Conservation (phyloP, 768 basidiomycete genomes). For the Boletus reticuloceps region DNA sequence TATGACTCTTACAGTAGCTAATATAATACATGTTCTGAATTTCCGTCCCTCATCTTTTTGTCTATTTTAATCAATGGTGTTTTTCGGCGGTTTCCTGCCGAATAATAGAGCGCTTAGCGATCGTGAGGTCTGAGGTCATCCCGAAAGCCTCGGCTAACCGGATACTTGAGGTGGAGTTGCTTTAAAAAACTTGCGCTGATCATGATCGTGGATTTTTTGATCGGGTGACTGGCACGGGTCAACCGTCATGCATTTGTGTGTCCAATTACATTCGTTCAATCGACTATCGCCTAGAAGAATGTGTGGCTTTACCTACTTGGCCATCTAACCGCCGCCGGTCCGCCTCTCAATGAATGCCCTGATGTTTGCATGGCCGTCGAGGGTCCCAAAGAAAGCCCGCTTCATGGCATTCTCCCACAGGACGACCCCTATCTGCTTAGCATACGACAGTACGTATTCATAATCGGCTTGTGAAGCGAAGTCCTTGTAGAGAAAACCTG, state of each 20-base stretch:
- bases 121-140: constrained; percentile 15
- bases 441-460: constrained; percentile 82
- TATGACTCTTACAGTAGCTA: constrained; percentile 11
- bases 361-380: constrained; percentile 77
- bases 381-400: constrained; percentile 79
- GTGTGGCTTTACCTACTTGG: neutral
- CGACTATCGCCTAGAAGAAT: constrained; percentile 5
- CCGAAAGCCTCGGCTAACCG: constrained; percentile 9
- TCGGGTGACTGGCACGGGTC: neutral
- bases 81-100: constrained; percentile 1
- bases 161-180: neutral
- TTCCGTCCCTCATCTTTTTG: neutral
- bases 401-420: constrained; percentile 76
- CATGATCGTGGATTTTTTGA: constrained; percentile 5
- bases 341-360: constrained; percentile 77
- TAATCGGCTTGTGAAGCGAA: constrained; percentile 88
- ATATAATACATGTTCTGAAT: constrained; percentile 1
- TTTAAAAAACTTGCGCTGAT: constrained; percentile 9
- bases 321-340: constrained; percentile 38
- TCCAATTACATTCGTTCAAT: neutral
- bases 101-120: constrained; percentile 6
- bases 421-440: constrained; percentile 76
- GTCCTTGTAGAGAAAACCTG: constrained; percentile 85
- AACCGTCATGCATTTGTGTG: neutral
- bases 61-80: neutral